These are phyloP conservation scores for Claviceps pusilla DNA, from an alignment of 2,329 filamentous ascomycete genomes.

Conservation along the genomic window DNA sequence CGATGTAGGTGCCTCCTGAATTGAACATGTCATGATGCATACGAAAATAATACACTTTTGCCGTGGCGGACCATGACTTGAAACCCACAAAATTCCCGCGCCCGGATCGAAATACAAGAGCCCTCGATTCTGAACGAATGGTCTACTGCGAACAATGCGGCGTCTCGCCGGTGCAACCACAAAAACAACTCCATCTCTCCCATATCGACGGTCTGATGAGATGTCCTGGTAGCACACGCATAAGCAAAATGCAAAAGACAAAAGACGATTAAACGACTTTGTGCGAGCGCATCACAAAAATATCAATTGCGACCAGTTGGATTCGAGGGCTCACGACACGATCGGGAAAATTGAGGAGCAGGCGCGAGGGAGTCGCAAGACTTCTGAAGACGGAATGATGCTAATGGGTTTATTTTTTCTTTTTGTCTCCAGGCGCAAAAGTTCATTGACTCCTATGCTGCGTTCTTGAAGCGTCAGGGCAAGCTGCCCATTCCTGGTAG, in stretches of 20 bases:
- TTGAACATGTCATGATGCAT: background rate
- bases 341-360: conserved; percentile 35
- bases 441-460: conserved; percentile 75
- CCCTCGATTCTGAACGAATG: background rate
- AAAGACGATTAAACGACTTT: background rate
- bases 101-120: background rate
- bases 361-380: conserved; percentile 60
- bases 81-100: conserved; percentile 1
- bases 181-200: no score
- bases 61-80: background rate
- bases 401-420: conserved; percentile 36
- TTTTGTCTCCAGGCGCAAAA: conserved; percentile 56
- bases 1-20: conserved; percentile 48
- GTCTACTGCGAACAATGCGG: background rate
- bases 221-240: no score
- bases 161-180: background rate
- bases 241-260: background rate
- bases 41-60: background rate
- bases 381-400: conserved; percentile 61
- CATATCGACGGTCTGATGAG: no score
- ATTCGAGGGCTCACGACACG: conserved; percentile 8
- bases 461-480: conserved; percentile 87
- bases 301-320: background rate
- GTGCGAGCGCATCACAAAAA: no score
- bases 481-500: conserved; percentile 81